Evolutionary conservation across 768 basidiomycete species (phyloP).

Genomic region (Naganishia vishniacii): DNA sequence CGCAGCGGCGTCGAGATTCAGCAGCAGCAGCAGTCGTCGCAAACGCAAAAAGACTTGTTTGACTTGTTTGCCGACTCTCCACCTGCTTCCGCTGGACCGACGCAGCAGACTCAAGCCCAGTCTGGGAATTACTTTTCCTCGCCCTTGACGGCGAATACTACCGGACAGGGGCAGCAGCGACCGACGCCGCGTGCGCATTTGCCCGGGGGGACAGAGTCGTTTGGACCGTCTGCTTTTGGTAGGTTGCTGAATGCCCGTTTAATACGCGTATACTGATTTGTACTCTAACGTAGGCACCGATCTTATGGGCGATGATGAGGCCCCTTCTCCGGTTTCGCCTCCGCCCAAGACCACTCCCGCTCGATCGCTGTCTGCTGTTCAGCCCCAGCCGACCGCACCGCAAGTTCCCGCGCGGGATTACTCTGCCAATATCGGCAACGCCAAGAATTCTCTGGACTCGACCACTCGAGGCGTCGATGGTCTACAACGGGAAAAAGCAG

Average conservation of each 20-base stretch:
- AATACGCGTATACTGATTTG: background rate
- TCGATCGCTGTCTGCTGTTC: conserved; percentile 10
- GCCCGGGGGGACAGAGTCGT: conserved; percentile 14
- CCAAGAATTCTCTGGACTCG: conserved; percentile 74
- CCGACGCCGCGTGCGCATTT: background rate
- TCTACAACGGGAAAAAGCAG: conserved; percentile 61
- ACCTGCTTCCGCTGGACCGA: conserved; percentile 10
- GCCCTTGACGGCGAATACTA: conserved; percentile 8
- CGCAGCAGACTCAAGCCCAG: conserved; percentile 13
- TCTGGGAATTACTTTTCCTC: conserved; percentile 21
- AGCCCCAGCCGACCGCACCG: conserved; percentile 3
- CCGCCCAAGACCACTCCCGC: conserved; percentile 5
- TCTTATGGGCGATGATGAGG: conserved; percentile 44
- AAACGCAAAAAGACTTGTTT: conserved; percentile 48
- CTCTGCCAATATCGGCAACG: conserved; percentile 80
- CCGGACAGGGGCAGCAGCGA: background rate
- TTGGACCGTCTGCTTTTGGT: conserved; percentile 5
- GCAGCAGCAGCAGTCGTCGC: conserved; percentile 48
- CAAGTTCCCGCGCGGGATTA: conserved; percentile 52
- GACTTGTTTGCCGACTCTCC: conserved; percentile 38
- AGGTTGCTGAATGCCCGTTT: background rate
- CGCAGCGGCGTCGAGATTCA: conserved; percentile 51
- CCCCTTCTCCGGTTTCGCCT: conserved; percentile 18
- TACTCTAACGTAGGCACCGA: conserved; percentile 20
- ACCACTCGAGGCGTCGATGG: conserved; percentile 67